Evolutionary conservation across 2,329 filamentous ascomycete genomes (phyloP).

Genomic region (Aspergillus tamarii): DNA sequence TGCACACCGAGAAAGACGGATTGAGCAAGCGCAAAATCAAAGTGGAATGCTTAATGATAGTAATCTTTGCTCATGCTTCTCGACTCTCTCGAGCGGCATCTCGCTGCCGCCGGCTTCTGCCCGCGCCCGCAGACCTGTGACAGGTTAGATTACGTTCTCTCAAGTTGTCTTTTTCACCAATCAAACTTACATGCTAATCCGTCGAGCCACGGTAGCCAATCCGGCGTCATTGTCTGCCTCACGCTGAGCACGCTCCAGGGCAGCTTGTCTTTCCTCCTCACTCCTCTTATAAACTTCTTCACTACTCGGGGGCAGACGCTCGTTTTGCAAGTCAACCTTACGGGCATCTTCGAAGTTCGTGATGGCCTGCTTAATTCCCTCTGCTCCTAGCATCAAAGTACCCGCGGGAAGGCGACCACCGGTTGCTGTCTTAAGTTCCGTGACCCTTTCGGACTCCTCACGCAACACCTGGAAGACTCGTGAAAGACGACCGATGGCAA

Average conservation of each 20-base stretch:
- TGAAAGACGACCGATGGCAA: slow-evolving; percentile 93
- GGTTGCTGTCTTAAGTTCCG: slow-evolving; percentile 94
- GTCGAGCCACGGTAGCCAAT: slow-evolving; percentile 81
- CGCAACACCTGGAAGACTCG: slow-evolving; percentile 98
- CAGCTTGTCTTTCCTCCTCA: slow-evolving; percentile 78
- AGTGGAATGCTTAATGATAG: slow-evolving; percentile 9
- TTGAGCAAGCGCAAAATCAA: slow-evolving; percentile 8
- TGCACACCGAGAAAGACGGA: slow-evolving; percentile 9
- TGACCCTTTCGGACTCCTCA: slow-evolving; percentile 95
- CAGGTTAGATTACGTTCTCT: slow-evolving; percentile 18
- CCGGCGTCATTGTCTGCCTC: slow-evolving; percentile 93
- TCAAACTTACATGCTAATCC: slow-evolving; percentile 87
- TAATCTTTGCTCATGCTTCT: slow-evolving; percentile 21
- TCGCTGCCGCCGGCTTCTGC: slow-evolving; percentile 38
- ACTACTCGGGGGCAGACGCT: slow-evolving; percentile 86
- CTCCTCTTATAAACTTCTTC: slow-evolving; percentile 87
- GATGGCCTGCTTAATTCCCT: slow-evolving; percentile 98
- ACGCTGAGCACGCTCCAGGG: slow-evolving; percentile 79
- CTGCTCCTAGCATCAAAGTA: slow-evolving; percentile 95
- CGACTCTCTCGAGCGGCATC: slow-evolving; percentile 33
- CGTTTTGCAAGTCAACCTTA: slow-evolving; percentile 96
- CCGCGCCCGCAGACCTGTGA: slow-evolving; percentile 44
- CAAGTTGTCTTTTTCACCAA: not conserved
- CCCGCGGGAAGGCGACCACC: slow-evolving; percentile 91
- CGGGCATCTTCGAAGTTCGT: slow-evolving; percentile 94